These are phyloP conservation scores for Alternaria incomplexa DNA, from an alignment of 2,329 filamentous ascomycete species.

Conservation along the genomic window DNA sequence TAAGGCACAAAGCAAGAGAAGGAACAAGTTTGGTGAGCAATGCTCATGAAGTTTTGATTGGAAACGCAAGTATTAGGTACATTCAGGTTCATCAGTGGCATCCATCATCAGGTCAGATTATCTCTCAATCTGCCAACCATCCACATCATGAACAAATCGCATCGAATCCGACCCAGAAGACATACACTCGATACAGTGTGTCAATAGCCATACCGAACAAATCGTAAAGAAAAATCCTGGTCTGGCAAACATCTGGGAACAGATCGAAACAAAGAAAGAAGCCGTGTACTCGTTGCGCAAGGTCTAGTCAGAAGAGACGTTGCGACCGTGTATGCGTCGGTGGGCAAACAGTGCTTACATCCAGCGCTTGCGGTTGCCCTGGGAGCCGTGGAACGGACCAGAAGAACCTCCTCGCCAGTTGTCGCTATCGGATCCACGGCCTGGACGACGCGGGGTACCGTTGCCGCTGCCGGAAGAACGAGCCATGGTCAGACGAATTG, in stretches of 20 bases:
- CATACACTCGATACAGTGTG: conserved; percentile 13
- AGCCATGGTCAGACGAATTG: conserved; percentile 30
- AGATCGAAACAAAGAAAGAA: conserved; percentile 18
- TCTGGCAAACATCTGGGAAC: conserved; percentile 22
- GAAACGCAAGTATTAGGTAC: conserved; percentile 12
- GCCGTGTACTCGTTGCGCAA: neutral
- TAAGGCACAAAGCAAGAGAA: conserved; percentile 10
- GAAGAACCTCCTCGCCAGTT: conserved; percentile 6
- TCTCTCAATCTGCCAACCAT: conserved; percentile 20
- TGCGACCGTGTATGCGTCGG: conserved; percentile 3
- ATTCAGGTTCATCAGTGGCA: conserved; percentile 7
- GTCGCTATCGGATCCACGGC: conserved; percentile 3
- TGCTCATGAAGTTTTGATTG: conserved; percentile 14
- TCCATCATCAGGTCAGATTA: conserved; percentile 28
- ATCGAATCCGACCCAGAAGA: conserved; percentile 13
- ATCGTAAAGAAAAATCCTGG: conserved; percentile 11
- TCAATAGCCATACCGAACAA: conserved; percentile 12
- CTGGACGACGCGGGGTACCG: conserved; percentile 17
- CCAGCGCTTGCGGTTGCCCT: conserved; percentile 15
- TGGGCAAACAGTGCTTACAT: conserved; percentile 10
- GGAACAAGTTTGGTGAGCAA: conserved; percentile 17
- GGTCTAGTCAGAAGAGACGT: neutral
- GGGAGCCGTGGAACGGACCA: conserved; percentile 5
- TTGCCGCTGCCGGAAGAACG: conserved; percentile 14
- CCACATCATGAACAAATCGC: conserved; percentile 19